Evolutionary conservation across 1,284 basidiomycete species (phyloP).

Genomic region (Abortiporus biennis): DNA sequence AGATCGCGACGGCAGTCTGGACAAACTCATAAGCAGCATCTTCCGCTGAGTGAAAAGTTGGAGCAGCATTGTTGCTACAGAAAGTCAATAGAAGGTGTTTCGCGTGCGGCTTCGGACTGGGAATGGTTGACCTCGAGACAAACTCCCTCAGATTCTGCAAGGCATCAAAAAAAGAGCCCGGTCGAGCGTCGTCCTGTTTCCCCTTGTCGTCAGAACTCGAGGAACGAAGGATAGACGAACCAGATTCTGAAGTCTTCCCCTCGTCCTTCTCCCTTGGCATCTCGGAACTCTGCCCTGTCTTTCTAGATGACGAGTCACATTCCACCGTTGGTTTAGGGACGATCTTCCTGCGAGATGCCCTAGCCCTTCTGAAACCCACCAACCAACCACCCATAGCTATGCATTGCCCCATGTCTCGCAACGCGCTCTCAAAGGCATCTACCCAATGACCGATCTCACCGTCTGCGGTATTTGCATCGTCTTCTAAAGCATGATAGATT

Average conservation of each 20-base stretch:
- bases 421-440: slow-evolving; percentile 15
- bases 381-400: slow-evolving; percentile 23
- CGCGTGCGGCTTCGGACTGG: slow-evolving; percentile 25
- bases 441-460: slow-evolving; percentile 15
- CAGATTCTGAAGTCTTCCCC: slow-evolving; percentile 10
- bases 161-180: too few species aligned
- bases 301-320: too few species aligned
- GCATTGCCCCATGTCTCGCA: slow-evolving; percentile 20
- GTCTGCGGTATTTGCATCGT: slow-evolving; percentile 13
- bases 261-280: slow-evolving; percentile 13
- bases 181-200: neutral
- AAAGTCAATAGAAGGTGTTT: slow-evolving; percentile 47
- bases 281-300: too few species aligned
- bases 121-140: slow-evolving; percentile 18
- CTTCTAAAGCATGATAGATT: slow-evolving; percentile 18
- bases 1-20: slow-evolving; percentile 35
- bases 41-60: slow-evolving; percentile 28
- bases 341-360: slow-evolving; percentile 9
- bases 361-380: slow-evolving; percentile 20
- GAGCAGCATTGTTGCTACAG: too few species aligned
- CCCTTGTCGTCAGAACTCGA: too few species aligned
- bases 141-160: slow-evolving; percentile 27
- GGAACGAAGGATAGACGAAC: too few species aligned
- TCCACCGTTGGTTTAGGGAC: slow-evolving; percentile 3
- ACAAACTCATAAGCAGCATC: slow-evolving; percentile 35